Conservation (phyloP, 306 rosid genomes). For the Casuarina glauca region DNA sequence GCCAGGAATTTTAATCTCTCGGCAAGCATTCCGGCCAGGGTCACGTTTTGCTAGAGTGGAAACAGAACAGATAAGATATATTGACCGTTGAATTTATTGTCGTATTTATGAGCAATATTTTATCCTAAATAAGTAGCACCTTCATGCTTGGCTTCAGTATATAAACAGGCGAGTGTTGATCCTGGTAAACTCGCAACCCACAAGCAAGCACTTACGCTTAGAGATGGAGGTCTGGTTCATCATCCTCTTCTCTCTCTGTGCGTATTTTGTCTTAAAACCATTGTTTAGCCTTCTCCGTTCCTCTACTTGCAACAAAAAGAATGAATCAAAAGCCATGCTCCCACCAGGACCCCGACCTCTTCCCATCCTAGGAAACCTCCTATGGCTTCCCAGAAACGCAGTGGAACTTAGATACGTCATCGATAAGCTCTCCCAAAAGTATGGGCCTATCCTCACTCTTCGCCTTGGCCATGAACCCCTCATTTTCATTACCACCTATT, state of each 20-base stretch:
- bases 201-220: too few species aligned
- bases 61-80: too few species aligned
- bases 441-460: conserved; percentile 45
- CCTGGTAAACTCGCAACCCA: background rate
- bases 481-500: conserved; percentile 34
- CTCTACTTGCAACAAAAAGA: background rate
- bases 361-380: conserved; percentile 26
- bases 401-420: conserved; percentile 12
- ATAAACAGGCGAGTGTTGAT: too few species aligned
- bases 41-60: too few species aligned
- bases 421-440: conserved; percentile 23
- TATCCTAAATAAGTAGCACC: too few species aligned
- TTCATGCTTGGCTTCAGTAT: too few species aligned
- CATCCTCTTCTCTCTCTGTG: conserved; percentile 4
- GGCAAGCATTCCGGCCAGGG: too few species aligned
- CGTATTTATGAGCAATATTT: too few species aligned
- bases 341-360: conserved; percentile 30
- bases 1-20: too few species aligned
- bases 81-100: too few species aligned
- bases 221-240: conserved; percentile 20
- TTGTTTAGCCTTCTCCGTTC: background rate
- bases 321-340: background rate
- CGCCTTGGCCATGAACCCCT: conserved; percentile 15
- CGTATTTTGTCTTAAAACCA: conserved; percentile 1
- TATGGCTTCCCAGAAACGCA: conserved; percentile 17